These are phyloP conservation scores for Cladosporium phlei DNA, from an alignment of 2,329 filamentous ascomycete species.

Conservation along the genomic window DNA sequence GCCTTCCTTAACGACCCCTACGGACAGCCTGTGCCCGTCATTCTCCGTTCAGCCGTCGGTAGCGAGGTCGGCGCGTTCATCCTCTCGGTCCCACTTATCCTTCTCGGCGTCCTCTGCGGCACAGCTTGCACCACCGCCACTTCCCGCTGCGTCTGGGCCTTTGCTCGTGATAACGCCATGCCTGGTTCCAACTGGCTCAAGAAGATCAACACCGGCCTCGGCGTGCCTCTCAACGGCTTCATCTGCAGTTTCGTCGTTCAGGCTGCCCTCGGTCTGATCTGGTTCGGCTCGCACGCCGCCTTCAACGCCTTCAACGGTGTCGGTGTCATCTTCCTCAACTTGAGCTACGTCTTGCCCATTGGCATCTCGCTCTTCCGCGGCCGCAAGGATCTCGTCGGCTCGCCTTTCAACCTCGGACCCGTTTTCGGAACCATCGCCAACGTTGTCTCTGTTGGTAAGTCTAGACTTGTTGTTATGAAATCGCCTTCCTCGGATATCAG, in stretches of 20 bases:
- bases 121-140: slow-evolving; percentile 65
- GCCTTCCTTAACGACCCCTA: slow-evolving; percentile 47
- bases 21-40: slow-evolving; percentile 60
- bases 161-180: slow-evolving; percentile 65
- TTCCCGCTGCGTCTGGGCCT: slow-evolving; percentile 65
- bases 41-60: slow-evolving; percentile 60
- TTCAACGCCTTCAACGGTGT: slow-evolving; percentile 60
- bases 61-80: slow-evolving; percentile 53
- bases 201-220: slow-evolving; percentile 56
- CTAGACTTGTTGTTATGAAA: too few species aligned
- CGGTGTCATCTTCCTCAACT: slow-evolving; percentile 61
- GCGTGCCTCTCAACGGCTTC: slow-evolving; percentile 67
- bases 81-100: slow-evolving; percentile 60
- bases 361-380: slow-evolving; percentile 58
- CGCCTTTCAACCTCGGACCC: slow-evolving; percentile 57
- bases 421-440: slow-evolving; percentile 60
- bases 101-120: slow-evolving; percentile 63
- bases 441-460: slow-evolving; percentile 58
- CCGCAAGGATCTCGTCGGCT: slow-evolving; percentile 55
- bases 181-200: slow-evolving; percentile 51
- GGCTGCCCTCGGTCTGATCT: slow-evolving; percentile 60
- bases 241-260: slow-evolving; percentile 65
- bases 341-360: slow-evolving; percentile 64
- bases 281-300: slow-evolving; percentile 64
- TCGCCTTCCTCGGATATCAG: too few species aligned